Percentiles rank a stretch among this genome's conserved stretches.
Conservation (phyloP, 371 early-diverging fungal species). For the Zychaea mexicana region DNA sequence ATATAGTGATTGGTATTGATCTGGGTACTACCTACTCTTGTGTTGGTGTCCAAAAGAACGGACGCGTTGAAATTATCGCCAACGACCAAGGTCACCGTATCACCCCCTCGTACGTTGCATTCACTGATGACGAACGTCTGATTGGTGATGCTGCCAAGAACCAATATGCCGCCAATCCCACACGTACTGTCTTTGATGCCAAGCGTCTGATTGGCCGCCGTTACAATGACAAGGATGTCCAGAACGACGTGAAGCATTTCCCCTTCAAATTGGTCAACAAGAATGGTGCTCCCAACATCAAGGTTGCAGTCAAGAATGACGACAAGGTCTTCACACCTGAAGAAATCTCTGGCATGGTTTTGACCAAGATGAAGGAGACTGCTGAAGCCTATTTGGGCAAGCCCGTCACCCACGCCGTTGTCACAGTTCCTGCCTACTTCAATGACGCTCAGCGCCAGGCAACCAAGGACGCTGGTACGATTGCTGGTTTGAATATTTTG, state of each 20-base stretch:
- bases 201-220: constrained; percentile 95
- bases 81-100: constrained; percentile 84
- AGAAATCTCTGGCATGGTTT: constrained; percentile 96
- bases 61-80: constrained; percentile 83
- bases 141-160: constrained; percentile 92
- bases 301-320: constrained; percentile 87
- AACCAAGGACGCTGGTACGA: constrained; percentile 81
- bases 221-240: constrained; percentile 83
- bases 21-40: constrained; percentile 99
- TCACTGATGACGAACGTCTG: constrained; percentile 81
- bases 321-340: constrained; percentile 94
- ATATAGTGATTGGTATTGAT: constrained; percentile 69
- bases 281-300: constrained; percentile 79
- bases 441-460: constrained; percentile 83
- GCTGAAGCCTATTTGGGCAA: constrained; percentile 96
- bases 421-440: constrained; percentile 95
- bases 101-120: constrained; percentile 90
- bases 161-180: constrained; percentile 79
- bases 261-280: constrained; percentile 88
- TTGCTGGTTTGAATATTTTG: constrained; percentile 78
- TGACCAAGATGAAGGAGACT: constrained; percentile 96
- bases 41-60: constrained; percentile 89
- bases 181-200: constrained; percentile 91
- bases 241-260: constrained; percentile 89
- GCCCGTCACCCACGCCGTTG: constrained; percentile 81